These are phyloP conservation scores for Clathrospora elynae DNA, from an alignment of 2,329 filamentous ascomycete species.

Conservation along the genomic window DNA sequence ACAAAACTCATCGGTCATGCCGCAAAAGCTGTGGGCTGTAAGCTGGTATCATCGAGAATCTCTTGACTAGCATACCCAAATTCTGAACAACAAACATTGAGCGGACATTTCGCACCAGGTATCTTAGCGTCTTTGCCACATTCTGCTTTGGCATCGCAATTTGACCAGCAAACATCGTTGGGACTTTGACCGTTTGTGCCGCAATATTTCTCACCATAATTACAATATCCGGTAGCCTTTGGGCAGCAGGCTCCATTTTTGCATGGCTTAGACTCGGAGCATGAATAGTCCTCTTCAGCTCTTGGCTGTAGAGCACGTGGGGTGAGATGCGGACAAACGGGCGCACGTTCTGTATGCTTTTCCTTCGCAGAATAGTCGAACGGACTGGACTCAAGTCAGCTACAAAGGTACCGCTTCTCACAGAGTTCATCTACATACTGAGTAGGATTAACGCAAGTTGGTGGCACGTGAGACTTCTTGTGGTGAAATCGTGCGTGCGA, in stretches of 20 bases:
- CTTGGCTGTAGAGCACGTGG: background rate
- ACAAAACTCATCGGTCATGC: conserved; percentile 6
- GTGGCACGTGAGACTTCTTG: no score
- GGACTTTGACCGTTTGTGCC: background rate
- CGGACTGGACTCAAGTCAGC: no score
- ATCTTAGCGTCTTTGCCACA: conserved; percentile 1
- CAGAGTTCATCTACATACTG: no score
- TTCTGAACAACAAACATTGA: conserved; percentile 7
- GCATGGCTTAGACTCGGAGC: background rate
- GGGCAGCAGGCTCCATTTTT: conserved; percentile 2
- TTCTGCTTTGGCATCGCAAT: conserved; percentile 8
- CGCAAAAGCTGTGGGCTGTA: conserved; percentile 3
- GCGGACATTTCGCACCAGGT: background rate
- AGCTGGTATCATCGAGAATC: no score
- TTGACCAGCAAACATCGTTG: conserved; percentile 1
- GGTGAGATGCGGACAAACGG: background rate
- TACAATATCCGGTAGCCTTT: conserved; percentile 1
- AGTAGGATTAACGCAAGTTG: no score
- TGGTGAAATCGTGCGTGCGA: no score
- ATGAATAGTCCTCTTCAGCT: conserved; percentile 1
- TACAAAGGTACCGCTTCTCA: no score
- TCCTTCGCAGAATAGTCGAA: no score
- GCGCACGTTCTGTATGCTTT: background rate
- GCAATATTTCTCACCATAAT: conserved; percentile 1
- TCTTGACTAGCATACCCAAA: conserved; percentile 1